These are phyloP conservation scores for Chlorella sp. DNA, from an alignment of 139 green algal species.

Conservation along the genomic window DNA sequence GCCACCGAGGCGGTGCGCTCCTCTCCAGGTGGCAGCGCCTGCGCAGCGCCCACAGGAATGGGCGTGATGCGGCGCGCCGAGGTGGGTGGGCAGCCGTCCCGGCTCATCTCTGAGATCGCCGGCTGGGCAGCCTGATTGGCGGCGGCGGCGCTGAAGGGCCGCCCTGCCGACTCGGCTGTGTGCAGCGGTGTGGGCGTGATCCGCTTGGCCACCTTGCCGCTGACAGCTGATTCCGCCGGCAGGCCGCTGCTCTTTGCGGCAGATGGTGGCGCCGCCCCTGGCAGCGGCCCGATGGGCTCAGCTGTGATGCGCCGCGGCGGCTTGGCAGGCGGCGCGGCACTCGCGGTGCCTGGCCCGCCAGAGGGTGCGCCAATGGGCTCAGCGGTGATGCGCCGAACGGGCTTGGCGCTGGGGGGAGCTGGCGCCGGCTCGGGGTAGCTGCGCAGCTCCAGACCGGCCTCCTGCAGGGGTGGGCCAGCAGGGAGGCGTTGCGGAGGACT, in stretches of 20 bases:
- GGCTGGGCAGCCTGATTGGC: background rate
- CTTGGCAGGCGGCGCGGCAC: background rate
- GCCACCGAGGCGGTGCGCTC: background rate
- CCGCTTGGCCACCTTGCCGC: constrained; percentile 17
- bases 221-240: background rate
- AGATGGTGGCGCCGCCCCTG: background rate
- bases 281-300: background rate
- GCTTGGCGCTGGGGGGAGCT: background rate
- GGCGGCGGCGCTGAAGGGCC: constrained; percentile 7
- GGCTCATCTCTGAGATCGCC: constrained; percentile 14
- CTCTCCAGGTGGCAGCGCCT: background rate
- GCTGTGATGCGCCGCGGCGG: background rate
- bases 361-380: background rate
- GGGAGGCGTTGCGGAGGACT: background rate
- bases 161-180: background rate
- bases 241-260: constrained; percentile 28
- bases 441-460: background rate
- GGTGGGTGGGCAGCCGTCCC: background rate
- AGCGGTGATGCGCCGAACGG: background rate
- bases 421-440: background rate
- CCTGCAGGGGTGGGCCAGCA: background rate
- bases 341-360: background rate
- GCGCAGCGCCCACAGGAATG: background rate
- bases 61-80: constrained; percentile 28
- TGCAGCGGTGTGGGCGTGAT: constrained; percentile 40